Evolutionary conservation across 2,329 filamentous ascomycete species (phyloP).

Genomic region (Mycosphaerella sp.): DNA sequence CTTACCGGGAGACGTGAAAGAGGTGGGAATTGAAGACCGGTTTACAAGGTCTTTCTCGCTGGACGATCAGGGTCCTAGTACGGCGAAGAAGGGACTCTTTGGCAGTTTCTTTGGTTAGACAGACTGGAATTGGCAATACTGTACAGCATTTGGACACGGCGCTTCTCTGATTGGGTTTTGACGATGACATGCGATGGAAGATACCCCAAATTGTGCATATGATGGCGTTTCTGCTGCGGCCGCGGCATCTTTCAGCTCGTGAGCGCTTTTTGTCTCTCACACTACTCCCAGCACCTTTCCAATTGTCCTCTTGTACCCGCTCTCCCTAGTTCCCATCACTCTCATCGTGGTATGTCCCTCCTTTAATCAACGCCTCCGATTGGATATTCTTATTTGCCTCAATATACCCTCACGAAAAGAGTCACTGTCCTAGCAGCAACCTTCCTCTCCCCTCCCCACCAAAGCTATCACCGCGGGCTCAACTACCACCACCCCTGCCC

Average conservation of each 20-base stretch:
- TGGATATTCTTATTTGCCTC: too few species aligned
- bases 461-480: not conserved
- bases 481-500: not conserved
- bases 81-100: constrained; percentile 8
- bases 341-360: too few species aligned
- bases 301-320: too few species aligned
- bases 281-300: too few species aligned
- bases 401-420: too few species aligned
- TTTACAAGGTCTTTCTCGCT: constrained; percentile 19
- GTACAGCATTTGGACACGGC: not conserved
- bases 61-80: constrained; percentile 9
- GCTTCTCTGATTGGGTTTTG: not conserved
- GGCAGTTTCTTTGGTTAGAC: constrained; percentile 3
- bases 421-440: too few species aligned
- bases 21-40: constrained; percentile 22
- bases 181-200: not conserved
- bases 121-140: not conserved
- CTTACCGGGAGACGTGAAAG: constrained; percentile 19
- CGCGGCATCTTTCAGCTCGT: too few species aligned
- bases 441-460: not conserved
- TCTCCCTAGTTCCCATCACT: too few species aligned
- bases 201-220: not conserved
- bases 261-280: too few species aligned
- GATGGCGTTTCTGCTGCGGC: not conserved
- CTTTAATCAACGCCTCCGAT: too few species aligned